Evolutionary conservation across 257 asterid genomes (phyloP).

Genomic region (Jasminum sambac): DNA sequence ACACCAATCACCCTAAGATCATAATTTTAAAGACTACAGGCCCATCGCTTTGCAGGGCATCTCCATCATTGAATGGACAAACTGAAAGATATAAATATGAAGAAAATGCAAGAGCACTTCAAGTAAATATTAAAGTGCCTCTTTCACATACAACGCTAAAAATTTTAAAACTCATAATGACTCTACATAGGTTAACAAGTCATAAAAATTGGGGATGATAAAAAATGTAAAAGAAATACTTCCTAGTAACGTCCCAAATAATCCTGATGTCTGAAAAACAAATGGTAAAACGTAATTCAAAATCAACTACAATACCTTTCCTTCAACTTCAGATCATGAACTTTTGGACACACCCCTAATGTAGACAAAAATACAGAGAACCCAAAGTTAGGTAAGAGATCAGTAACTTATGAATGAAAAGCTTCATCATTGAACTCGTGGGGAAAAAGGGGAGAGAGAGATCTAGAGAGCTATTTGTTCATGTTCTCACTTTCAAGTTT

Average conservation of each 20-base stretch:
- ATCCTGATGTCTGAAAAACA: too few relatives aligned
- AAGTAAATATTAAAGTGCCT: background rate
- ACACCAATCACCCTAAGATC: too few relatives aligned
- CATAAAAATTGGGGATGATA: background rate
- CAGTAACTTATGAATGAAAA: background rate
- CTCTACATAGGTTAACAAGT: background rate
- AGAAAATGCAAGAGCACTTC: background rate
- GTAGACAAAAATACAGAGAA: conserved; percentile 24
- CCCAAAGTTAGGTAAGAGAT: background rate
- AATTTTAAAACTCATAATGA: background rate
- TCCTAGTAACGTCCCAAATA: background rate
- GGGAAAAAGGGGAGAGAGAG: conserved; percentile 12
- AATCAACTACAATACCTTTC: conserved; percentile 62
- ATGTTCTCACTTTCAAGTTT: background rate
- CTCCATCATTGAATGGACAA: background rate
- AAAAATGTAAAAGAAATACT: background rate
- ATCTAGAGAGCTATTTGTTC: conserved; percentile 7
- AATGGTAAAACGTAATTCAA: background rate
- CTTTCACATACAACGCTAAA: background rate
- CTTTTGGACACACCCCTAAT: conserved; percentile 83
- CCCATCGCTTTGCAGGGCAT: background rate
- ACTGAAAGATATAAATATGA: too few relatives aligned
- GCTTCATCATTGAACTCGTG: background rate
- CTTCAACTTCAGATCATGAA: conserved; percentile 92
- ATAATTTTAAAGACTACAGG: background rate